phyloP scores from a whole-genome alignment of 176 grass and related monocot species.

The Carex pumila region DNA sequence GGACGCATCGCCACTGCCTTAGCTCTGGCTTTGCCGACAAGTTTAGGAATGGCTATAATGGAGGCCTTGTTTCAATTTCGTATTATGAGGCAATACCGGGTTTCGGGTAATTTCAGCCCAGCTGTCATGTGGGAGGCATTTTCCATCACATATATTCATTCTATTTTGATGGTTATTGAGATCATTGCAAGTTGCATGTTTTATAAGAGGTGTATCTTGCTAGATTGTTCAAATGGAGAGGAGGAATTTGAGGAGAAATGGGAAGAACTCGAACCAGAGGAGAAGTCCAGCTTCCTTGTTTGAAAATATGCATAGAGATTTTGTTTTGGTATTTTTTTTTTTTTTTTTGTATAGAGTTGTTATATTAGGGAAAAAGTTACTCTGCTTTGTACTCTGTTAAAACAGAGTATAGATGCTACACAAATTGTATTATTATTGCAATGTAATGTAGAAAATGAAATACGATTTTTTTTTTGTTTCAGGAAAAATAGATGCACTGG shows the following conservation, averaged over 20 bases:
- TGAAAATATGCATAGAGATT: slow-evolving; percentile 22
- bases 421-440: slow-evolving; percentile 4
- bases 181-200: slow-evolving; percentile 70
- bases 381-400: slow-evolving; percentile 7
- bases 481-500: not conserved
- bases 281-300: slow-evolving; percentile 45
- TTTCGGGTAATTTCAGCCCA: slow-evolving; percentile 18
- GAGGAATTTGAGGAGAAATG: slow-evolving; percentile 46
- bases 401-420: slow-evolving; percentile 19
- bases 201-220: slow-evolving; percentile 38
- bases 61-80: slow-evolving; percentile 83
- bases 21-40: slow-evolving; percentile 59
- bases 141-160: slow-evolving; percentile 69
- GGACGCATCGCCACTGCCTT: slow-evolving; percentile 37
- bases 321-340: not conserved
- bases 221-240: slow-evolving; percentile 25
- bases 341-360: slow-evolving; percentile 19
- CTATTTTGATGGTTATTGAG: slow-evolving; percentile 70
- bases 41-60: slow-evolving; percentile 39
- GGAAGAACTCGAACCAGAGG: slow-evolving; percentile 61
- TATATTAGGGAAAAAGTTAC: not conserved
- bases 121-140: slow-evolving; percentile 66
- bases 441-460: not conserved
- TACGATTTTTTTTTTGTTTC: not conserved
- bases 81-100: slow-evolving; percentile 36